phyloP scores from a whole-genome alignment of 106 monocot genomes.

The Iris macrosiphon region DNA sequence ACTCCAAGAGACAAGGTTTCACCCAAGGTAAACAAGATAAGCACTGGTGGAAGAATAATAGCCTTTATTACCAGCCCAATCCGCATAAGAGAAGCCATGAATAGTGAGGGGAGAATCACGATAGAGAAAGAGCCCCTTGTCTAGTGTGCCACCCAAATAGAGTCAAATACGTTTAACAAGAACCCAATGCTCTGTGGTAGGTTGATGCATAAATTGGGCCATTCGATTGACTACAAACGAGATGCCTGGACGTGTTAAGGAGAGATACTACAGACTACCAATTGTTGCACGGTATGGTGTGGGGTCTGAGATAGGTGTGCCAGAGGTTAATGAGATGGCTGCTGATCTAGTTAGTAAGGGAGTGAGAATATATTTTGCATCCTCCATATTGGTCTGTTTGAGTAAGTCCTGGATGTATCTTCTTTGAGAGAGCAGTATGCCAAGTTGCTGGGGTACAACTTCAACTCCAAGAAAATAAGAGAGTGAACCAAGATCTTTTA shows the following conservation, averaged over 20 bases:
- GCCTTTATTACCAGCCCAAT: too few relatives aligned
- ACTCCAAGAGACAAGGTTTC: too few relatives aligned
- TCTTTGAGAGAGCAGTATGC: neutral
- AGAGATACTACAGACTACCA: neutral
- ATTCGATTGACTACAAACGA: neutral
- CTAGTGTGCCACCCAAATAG: neutral
- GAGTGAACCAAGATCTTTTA: constrained; percentile 1
- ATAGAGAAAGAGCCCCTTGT: neutral
- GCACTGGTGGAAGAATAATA: too few relatives aligned
- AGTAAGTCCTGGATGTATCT: neutral
- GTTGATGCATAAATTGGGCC: constrained; percentile 3
- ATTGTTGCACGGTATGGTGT: neutral
- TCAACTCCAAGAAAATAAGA: constrained; percentile 4
- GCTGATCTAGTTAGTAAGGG: neutral
- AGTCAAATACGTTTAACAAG: neutral
- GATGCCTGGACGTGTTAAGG: neutral
- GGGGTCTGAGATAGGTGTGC: neutral
- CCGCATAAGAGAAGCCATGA: neutral
- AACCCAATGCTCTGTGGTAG: neutral
- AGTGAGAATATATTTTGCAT: neutral
- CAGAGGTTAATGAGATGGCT: neutral
- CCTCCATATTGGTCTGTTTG: neutral
- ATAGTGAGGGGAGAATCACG: neutral
- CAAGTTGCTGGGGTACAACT: neutral
- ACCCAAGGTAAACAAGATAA: too few relatives aligned